Base-by-base conservation (phyloP, 1,284 basidiomycete species). In the Uromyces viciae-fabae region DNA sequence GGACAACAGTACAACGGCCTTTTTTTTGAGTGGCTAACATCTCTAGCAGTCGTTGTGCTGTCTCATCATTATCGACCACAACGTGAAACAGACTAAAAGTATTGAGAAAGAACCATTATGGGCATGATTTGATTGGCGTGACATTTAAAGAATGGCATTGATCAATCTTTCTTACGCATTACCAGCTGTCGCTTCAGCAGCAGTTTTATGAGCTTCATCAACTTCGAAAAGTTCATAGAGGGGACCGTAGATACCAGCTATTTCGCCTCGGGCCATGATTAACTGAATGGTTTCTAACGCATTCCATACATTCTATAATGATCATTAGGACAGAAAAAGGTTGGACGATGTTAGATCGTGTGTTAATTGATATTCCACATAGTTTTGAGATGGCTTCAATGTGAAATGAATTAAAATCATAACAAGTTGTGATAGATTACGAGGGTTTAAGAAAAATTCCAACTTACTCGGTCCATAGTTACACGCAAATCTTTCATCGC, bases 1-100 rank as follows among this genome's bases (percentile, higher is more conserved):
- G 97, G 92, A 99, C 95, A 87, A 98, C 98, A 0, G 97, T 99
- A 28, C 99, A 93, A 75, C 97, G 91, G 0, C 97, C 97, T 5
- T 91, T 92, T 85, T 92, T 93, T 84, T 98, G 94, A 84, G 91
- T 91, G 84, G 95, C 89, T 95, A 99, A 96, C 82, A 92, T 89
- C 33, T 97, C 93, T 28, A 99, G 90, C 22, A 98, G 90, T 83
- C 90, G 91, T 3, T 91, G 91, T 0, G 94, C 97, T 0, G 95
- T 98, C 58, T 92, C 92, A 85, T 99, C 97, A 17, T 90, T 94
- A 86, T 99, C 97, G 79, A 99, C 96, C 0, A 99, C 96, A 42
- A 99, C 92, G 84, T 99, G 96, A 88, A 99, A 99, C 54, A 99
- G 88, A 84, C 94, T 95, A 22, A 58, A 31, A n/a, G n/a, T n/a